Base-by-base conservation (phyloP, 1,284 basidiomycete genomes). In the Vanrija sp. region DNA sequence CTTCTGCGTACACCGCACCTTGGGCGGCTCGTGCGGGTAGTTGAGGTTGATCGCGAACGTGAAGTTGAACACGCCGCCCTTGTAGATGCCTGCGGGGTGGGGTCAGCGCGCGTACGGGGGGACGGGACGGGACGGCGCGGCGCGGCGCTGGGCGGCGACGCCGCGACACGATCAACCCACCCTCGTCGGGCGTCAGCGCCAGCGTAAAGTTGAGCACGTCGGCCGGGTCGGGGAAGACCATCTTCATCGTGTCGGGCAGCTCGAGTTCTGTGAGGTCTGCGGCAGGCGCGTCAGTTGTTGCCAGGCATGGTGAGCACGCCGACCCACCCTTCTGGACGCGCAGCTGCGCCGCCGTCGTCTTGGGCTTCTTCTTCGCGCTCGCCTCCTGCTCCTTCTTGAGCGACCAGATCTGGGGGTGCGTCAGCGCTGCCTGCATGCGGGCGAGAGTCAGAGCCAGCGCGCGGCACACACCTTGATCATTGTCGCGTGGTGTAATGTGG, bases 1-100 rank as follows among this genome's bases (percentile, higher is more conserved):
- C 69, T 88, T 97, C 75, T 94, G 91, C 52, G 86, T 87, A 79
- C 95, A 98, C 75, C 96, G 94, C 78, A 99, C 96, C 78, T 97
- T 98, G 66, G 96, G 96, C 55, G 95, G 92, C 68, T 98, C 95
- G 76, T 99, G 96, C 44, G 96, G 96, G 78, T 99, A 99, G 79
- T 96, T 98, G 74, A 86, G 86, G 80, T 92, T 96, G 83, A 98
- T 97, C 59, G 83, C 83, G 77, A 99, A 94, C 28, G 89, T 91
- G 80, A 99, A 99, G 56, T 82, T 79, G 81, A 98, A 99, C 19
- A 86, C 81, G 64, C 93, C 96, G 66, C 89, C 89, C 79, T 92
- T 89, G 83, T 98, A 99, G 88, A 98, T 95, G 69, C 96, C 95
- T 98, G 34, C 6, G n/a, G 34, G 34, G 9, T 5, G 34, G 12